Conservation (phyloP, 352 stramenopile genomes). For the Phytophthora ohioensis region DNA sequence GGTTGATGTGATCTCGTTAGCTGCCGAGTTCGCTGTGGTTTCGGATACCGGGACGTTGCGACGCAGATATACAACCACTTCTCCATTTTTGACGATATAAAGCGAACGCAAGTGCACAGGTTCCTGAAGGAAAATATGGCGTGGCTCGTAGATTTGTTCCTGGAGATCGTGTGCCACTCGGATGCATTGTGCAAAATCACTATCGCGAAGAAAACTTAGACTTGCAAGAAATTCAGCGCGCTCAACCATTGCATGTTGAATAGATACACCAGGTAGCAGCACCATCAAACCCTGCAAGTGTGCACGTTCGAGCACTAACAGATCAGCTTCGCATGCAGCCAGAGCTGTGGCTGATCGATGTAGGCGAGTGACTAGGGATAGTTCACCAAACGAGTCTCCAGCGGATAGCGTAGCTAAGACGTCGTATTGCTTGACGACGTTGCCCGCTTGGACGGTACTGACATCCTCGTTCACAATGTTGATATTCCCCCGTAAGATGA, state of each 20-base stretch:
- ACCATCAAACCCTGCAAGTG: slow-evolving; percentile 51
- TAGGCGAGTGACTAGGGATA: slow-evolving; percentile 77
- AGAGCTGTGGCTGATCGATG: slow-evolving; percentile 74
- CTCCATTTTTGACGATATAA: slow-evolving; percentile 75
- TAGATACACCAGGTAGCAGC: slow-evolving; percentile 59
- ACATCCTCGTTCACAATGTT: slow-evolving; percentile 85
- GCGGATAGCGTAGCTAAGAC: slow-evolving; percentile 73
- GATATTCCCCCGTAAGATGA: slow-evolving; percentile 81
- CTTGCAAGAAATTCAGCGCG: slow-evolving; percentile 70
- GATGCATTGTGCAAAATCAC: slow-evolving; percentile 79
- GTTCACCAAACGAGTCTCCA: slow-evolving; percentile 77
- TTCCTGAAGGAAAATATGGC: slow-evolving; percentile 71
- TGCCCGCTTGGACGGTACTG: slow-evolving; percentile 32
- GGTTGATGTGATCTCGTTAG: slow-evolving; percentile 8
- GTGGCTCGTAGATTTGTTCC: slow-evolving; percentile 60
- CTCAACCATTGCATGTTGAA: slow-evolving; percentile 79
- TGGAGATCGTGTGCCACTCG: slow-evolving; percentile 76
- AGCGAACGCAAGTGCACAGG: slow-evolving; percentile 56
- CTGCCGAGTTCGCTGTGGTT: slow-evolving; percentile 3
- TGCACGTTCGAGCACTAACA: slow-evolving; percentile 77
- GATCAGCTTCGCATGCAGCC: slow-evolving; percentile 66
- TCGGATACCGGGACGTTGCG: slow-evolving; percentile 31
- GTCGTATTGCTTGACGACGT: slow-evolving; percentile 56
- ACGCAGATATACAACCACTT: slow-evolving; percentile 72
- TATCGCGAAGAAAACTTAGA: slow-evolving; percentile 64